A percentile compares a stretch with the other conserved stretches of the same genome.
These are phyloP conservation scores for Prunus mume DNA, from an alignment of 306 rosid species.

Conservation along the genomic window DNA sequence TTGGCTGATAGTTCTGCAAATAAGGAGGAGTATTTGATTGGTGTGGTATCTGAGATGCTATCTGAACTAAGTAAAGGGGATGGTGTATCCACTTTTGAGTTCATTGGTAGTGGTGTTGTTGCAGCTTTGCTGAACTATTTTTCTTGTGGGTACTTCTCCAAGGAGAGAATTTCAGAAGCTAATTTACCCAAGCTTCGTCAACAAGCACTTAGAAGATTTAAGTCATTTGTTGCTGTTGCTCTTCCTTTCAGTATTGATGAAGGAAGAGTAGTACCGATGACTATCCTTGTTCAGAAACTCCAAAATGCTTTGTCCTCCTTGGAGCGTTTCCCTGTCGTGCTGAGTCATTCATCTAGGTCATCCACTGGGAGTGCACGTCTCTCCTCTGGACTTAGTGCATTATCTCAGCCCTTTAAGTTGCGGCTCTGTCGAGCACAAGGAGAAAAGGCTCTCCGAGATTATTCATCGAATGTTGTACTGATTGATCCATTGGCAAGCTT, in stretches of 20 bases:
- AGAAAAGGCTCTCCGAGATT: constrained; percentile 83
- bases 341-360: constrained; percentile 94
- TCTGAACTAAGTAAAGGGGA: constrained; percentile 92
- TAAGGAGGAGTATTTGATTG: constrained; percentile 69
- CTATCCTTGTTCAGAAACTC: constrained; percentile 89
- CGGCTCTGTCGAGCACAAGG: constrained; percentile 96
- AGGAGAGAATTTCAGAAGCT: constrained; percentile 66
- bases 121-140: constrained; percentile 83
- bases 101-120: constrained; percentile 94
- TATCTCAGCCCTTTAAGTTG: constrained; percentile 91
- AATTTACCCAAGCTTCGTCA: constrained; percentile 80
- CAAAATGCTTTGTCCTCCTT: constrained; percentile 96
- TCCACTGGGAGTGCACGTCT: constrained; percentile 87
- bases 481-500: constrained; percentile 94
- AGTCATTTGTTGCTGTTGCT: constrained; percentile 82
- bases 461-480: constrained; percentile 87
- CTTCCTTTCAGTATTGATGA: constrained; percentile 51
- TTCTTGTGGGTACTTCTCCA: constrained; percentile 85
- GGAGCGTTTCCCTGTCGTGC: constrained; percentile 95
- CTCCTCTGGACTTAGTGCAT: constrained; percentile 88
- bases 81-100: constrained; percentile 98
- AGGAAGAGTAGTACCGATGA: constrained; percentile 56
- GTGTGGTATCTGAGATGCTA: constrained; percentile 80
- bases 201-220: constrained; percentile 78
- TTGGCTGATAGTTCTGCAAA: constrained; percentile 42